These are phyloP conservation scores for Phoenix dactylifera DNA, from an alignment of 176 grass and related monocot species.

Conservation along the genomic window DNA sequence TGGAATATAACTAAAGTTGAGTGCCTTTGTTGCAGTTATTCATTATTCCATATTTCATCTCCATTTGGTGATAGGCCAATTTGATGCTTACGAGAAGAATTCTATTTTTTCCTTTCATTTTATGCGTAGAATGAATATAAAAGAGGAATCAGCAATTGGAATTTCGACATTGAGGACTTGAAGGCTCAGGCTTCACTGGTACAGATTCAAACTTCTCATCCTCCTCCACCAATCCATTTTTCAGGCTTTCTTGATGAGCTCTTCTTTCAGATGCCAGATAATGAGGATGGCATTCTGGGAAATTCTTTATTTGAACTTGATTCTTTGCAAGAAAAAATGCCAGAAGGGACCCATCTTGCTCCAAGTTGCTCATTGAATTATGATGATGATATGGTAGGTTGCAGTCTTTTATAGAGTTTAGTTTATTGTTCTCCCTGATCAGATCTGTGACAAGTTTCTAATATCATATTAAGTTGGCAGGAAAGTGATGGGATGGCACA, in stretches of 20 bases:
- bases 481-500: slow-evolving; percentile 35
- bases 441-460: slow-evolving; percentile 22
- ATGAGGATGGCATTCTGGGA: slow-evolving; percentile 41
- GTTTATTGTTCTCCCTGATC: slow-evolving; percentile 1
- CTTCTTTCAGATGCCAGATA: slow-evolving; percentile 47
- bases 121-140: slow-evolving; percentile 76
- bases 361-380: slow-evolving; percentile 30
- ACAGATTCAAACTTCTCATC: neutral
- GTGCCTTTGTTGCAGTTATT: no score
- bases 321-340: slow-evolving; percentile 38
- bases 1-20: no score
- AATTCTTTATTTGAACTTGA: slow-evolving; percentile 44
- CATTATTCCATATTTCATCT: no score
- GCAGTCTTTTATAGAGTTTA: slow-evolving; percentile 1
- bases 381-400: slow-evolving; percentile 48
- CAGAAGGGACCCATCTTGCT: slow-evolving; percentile 27
- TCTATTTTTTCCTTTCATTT: slow-evolving; percentile 10
- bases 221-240: neutral
- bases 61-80: no score
- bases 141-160: slow-evolving; percentile 93
- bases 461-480: slow-evolving; percentile 48
- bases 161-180: slow-evolving; percentile 83
- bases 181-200: slow-evolving; percentile 81
- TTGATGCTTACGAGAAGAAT: no score
- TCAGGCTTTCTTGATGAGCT: neutral